phyloP scores from a whole-genome alignment of 1,284 basidiomycete species.

The Stereum hirsutum region DNA sequence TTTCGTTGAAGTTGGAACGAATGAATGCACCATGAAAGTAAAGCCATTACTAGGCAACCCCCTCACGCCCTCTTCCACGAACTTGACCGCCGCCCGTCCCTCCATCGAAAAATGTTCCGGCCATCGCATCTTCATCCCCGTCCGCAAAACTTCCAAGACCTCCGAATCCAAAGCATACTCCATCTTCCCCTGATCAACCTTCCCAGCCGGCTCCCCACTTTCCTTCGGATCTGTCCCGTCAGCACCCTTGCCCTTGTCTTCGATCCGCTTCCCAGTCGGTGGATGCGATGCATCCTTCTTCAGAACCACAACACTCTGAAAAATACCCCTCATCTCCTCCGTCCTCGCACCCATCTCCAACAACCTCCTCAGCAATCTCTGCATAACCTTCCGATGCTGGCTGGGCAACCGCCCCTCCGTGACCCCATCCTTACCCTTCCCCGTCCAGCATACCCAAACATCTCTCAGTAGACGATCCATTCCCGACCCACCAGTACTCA shows the following conservation, averaged over 20 bases:
- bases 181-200: too few relatives aligned
- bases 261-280: too few relatives aligned
- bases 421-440: too few relatives aligned
- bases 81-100: constrained; percentile 36
- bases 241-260: too few relatives aligned
- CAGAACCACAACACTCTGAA: constrained; percentile 51
- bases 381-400: constrained; percentile 41
- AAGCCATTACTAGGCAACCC: constrained; percentile 52
- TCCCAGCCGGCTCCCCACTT: too few relatives aligned
- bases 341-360: constrained; percentile 65
- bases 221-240: too few relatives aligned
- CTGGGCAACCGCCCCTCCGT: too few relatives aligned
- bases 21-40: constrained; percentile 46
- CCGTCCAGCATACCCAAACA: too few relatives aligned
- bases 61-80: constrained; percentile 32
- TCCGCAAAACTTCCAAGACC: constrained; percentile 57
- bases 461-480: too few relatives aligned
- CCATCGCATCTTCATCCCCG: constrained; percentile 64
- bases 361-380: constrained; percentile 51
- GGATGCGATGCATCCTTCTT: too few relatives aligned
- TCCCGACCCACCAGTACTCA: too few relatives aligned
- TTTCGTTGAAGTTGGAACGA: too few relatives aligned
- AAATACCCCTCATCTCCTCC: constrained; percentile 46
- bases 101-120: constrained; percentile 65
- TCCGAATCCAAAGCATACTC: constrained; percentile 41